Conservation (phyloP, 345 rosid genomes). For the Erucastrum elatum region DNA sequence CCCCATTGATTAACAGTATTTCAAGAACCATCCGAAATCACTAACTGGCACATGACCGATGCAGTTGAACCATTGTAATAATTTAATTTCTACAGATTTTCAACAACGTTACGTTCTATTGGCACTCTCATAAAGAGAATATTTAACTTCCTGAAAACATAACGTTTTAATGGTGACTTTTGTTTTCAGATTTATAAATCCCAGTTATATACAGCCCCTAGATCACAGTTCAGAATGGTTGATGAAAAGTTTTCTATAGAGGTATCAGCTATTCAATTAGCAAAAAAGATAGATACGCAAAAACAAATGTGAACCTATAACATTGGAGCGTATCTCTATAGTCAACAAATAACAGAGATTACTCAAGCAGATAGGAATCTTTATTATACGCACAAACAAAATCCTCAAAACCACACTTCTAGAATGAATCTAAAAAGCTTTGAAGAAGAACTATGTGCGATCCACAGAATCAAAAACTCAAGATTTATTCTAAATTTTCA, state of each 20-base stretch:
- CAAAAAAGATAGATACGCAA: neutral
- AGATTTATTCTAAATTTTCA: neutral
- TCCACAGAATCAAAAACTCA: neutral
- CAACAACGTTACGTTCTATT: no score
- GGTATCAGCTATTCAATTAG: no score
- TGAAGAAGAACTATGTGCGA: conserved; percentile 42
- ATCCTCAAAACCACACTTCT: conserved; percentile 28
- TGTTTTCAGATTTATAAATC: no score
- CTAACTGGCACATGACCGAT: no score
- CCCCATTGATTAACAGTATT: no score
- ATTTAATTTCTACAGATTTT: no score
- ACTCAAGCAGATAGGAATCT: conserved; percentile 40
- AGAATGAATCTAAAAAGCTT: conserved; percentile 31
- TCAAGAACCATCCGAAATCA: no score
- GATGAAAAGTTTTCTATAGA: neutral
- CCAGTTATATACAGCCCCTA: neutral
- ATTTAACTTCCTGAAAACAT: no score
- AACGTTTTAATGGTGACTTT: no score
- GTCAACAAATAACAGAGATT: conserved; percentile 40
- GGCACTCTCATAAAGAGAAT: no score
- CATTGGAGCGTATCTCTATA: conserved; percentile 41
- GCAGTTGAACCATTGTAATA: no score
- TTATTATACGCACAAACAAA: conserved; percentile 37
- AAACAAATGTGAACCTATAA: conserved; percentile 22
- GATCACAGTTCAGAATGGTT: neutral